phyloP scores from a whole-genome alignment of 1,139 yeast genomes.

The Nakaseomyces bracarensis region DNA sequence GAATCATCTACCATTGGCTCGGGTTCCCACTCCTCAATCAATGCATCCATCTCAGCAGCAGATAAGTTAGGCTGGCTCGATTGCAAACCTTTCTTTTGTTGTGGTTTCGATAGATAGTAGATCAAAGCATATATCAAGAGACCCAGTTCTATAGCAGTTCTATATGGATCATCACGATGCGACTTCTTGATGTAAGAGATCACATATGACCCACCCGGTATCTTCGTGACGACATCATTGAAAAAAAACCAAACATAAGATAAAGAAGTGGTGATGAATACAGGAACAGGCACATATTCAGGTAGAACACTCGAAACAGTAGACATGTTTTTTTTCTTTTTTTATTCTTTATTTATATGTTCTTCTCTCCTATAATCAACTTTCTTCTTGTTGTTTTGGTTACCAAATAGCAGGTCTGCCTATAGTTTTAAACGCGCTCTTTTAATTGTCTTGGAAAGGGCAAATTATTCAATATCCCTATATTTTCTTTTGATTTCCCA shows the following conservation, averaged over 20 bases:
- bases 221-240: conserved; percentile 11
- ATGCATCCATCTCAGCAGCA: conserved; percentile 66
- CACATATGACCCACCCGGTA: conserved; percentile 79
- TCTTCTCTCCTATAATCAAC: not conserved
- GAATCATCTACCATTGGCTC: conserved; percentile 60
- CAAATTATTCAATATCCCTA: too few species aligned
- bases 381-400: not conserved
- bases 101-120: conserved; percentile 61
- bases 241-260: conserved; percentile 25
- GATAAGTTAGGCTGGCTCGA: conserved; percentile 60
- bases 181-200: conserved; percentile 78
- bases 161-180: conserved; percentile 86
- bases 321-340: not conserved
- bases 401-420: too few species aligned
- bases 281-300: conserved; percentile 26
- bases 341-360: too few species aligned
- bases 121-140: conserved; percentile 77
- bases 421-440: too few species aligned
- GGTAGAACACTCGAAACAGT: conserved; percentile 16
- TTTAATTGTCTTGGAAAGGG: too few species aligned
- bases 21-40: conserved; percentile 87
- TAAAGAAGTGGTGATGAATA: conserved; percentile 18
- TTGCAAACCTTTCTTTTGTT: conserved; percentile 73
- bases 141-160: conserved; percentile 74
- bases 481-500: too few species aligned